phyloP scores from a whole-genome alignment of 2,329 filamentous ascomycete species.

The Calonectria pseudoreteaudii region DNA sequence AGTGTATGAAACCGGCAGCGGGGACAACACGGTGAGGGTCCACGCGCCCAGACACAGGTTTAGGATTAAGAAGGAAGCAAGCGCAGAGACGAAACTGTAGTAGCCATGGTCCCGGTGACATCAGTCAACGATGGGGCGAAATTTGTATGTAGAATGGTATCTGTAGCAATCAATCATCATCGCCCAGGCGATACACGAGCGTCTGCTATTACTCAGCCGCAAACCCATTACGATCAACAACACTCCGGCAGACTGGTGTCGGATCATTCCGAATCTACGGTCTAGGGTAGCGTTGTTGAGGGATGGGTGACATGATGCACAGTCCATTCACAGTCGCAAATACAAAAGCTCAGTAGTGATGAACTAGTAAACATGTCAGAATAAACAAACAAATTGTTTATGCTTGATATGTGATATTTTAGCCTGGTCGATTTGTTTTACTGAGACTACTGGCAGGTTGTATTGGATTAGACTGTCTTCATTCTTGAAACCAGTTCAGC shows the following conservation, averaged over 20 bases:
- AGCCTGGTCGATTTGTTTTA: neutral
- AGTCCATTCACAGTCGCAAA: neutral
- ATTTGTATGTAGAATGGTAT: neutral
- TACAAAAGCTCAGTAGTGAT: neutral
- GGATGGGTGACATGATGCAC: neutral
- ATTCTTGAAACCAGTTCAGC: neutral
- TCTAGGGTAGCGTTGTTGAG: neutral
- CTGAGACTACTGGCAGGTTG: neutral
- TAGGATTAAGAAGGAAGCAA: conserved; percentile 53
- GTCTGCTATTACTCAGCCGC: neutral
- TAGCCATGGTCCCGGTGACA: neutral
- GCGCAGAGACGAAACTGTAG: conserved; percentile 22
- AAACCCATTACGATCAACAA: neutral
- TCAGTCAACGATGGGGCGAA: neutral
- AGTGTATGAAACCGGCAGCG: conserved; percentile 65
- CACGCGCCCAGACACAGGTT: conserved; percentile 74
- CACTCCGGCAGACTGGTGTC: neutral
- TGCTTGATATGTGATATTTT: neutral
- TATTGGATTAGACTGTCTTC: neutral
- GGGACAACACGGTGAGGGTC: conserved; percentile 60
- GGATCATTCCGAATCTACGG: neutral
- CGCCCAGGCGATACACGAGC: too few relatives aligned
- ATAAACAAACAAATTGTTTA: neutral
- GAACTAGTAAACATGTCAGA: neutral
- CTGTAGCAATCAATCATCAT: neutral